phyloP scores from a whole-genome alignment of 345 rosid genomes.

The Citrus unshiu region DNA sequence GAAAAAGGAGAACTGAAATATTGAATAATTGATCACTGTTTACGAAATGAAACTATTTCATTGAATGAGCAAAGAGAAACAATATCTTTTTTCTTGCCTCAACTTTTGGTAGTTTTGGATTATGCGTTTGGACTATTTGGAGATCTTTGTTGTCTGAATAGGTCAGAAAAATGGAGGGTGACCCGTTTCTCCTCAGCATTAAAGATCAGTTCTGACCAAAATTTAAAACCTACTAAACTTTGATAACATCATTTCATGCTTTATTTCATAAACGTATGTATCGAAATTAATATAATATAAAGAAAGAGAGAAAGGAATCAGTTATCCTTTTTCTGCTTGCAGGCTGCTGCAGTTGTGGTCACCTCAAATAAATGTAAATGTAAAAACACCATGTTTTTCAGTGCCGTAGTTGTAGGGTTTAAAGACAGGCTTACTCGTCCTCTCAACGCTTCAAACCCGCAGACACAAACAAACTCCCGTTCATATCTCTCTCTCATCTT shows the following conservation, averaged over 20 bases:
- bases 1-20: no score
- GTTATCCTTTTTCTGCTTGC: conserved; percentile 14
- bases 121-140: conserved; percentile 43
- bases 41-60: conserved; percentile 23
- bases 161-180: conserved; percentile 28
- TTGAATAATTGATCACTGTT: no score
- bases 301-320: conserved; percentile 6
- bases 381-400: conserved; percentile 60
- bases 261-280: background rate
- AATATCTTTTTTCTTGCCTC: conserved; percentile 10
- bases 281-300: background rate
- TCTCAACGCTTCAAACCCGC: conserved; percentile 25
- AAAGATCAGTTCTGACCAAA: conserved; percentile 26
- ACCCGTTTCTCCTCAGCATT: conserved; percentile 16
- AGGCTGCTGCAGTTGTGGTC: background rate
- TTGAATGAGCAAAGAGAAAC: conserved; percentile 29
- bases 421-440: conserved; percentile 33
- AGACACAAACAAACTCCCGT: conserved; percentile 41
- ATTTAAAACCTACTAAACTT: conserved; percentile 18
- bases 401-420: conserved; percentile 50
- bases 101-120: conserved; percentile 41
- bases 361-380: conserved; percentile 25
- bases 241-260: background rate
- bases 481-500: conserved; percentile 6
- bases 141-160: conserved; percentile 25